Base-by-base conservation (phyloP, 106 monocot species). In the Dendrobium officinale region DNA sequence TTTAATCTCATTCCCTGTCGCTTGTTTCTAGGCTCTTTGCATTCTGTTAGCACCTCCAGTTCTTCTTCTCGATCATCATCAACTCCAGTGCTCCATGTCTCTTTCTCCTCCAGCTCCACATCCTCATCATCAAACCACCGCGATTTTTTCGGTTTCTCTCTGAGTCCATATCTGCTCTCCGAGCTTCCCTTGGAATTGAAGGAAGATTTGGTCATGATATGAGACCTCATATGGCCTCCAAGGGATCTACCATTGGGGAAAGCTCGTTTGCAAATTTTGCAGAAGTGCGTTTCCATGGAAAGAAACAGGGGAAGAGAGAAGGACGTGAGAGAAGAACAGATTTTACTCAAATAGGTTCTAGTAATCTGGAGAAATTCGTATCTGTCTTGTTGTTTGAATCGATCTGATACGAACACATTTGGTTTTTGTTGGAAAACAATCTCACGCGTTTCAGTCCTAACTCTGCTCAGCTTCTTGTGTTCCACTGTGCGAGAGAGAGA, bases 211-310 rank as follows among this genome's bases (percentile, higher is more conserved):
- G 27, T 0, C 18, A 59, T 3, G 41, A 70, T 3, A 79, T 90
- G 93, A 13, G 88, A 88, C 82, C 85, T 81, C 90, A 90, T 88
- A 81, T 93, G 90, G 22, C 86, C 85, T 17, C 86, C 88, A 1
- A 93, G 83, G 41, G 93, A 84, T 45, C 82, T 75, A 42, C 86
- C 83, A 31, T 67, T 81, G 18, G 68, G 75, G 80, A 90, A 92
- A n/a, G 59, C 40, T 78, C 84, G 88, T 19, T 37, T 4, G 77
- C 88, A 90, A 49, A 85, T 29, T 78, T 81, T 88, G 86, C 86
- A 88, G 13, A 20, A 18, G 51, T 86, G 92, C 37, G 78, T 77
- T 66, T 81, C 82, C 68, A 75, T 79, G 37, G 31, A 40, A 9
- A 4, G 0, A 51, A 20, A 6, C 0, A 78, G 18, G 51, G 51